A percentile compares a stretch with the other conserved stretches of the same genome.
Evolutionary conservation across 257 asterid genomes (phyloP).

Genomic region (Prunella vulgaris): DNA sequence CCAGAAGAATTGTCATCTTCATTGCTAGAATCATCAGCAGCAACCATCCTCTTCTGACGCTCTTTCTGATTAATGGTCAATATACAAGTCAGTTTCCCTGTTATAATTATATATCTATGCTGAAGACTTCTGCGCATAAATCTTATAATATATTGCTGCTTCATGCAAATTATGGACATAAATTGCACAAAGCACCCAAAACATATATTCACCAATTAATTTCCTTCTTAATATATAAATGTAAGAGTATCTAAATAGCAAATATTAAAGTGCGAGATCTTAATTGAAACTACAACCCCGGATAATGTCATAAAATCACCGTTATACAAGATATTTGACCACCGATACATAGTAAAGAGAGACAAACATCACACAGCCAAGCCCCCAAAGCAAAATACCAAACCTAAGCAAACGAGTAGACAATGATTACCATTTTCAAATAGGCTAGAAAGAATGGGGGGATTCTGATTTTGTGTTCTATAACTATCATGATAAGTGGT

Average conservation of each 20-base stretch:
- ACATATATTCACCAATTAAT: background rate
- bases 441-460: background rate
- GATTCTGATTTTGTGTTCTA: background rate
- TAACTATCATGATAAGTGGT: background rate
- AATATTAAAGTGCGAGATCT: background rate
- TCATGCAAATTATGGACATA: background rate
- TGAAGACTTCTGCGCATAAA: background rate
- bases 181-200: background rate
- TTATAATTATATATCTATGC: background rate
- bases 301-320: background rate
- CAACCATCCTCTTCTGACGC: slow-evolving; percentile 82
- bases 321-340: background rate
- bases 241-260: background rate
- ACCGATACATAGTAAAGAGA: background rate
- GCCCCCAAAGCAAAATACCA: background rate
- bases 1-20: slow-evolving; percentile 57
- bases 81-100: slow-evolving; percentile 14
- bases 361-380: background rate
- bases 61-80: slow-evolving; percentile 54
- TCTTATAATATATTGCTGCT: background rate
- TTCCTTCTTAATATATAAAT: background rate
- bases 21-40: slow-evolving; percentile 58
- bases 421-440: background rate
- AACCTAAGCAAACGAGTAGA: background rate
- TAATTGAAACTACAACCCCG: background rate